Conservation (phyloP, 2,329 filamentous ascomycete species). For the Onygenales sp. region DNA sequence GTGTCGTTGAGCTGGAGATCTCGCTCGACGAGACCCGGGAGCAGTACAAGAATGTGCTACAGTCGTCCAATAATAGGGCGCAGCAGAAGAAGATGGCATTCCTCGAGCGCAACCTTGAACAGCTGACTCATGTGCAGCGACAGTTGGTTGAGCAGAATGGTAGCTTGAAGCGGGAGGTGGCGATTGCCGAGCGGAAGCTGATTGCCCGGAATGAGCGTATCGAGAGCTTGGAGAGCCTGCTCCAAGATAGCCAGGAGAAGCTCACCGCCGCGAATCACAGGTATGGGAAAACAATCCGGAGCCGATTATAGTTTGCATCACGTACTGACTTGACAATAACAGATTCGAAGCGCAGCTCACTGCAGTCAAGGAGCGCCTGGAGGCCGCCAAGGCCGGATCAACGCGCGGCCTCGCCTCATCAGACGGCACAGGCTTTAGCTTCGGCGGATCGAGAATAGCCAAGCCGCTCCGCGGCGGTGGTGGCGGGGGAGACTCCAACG, state of each 20-base stretch:
- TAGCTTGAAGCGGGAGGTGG: constrained; percentile 95
- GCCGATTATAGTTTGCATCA: background rate
- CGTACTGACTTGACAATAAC: constrained; percentile 12
- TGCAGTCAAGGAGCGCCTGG: constrained; percentile 93
- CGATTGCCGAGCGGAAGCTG: constrained; percentile 93
- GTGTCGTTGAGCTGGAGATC: constrained; percentile 96
- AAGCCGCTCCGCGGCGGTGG: constrained; percentile 51
- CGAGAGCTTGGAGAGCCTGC: constrained; percentile 78
- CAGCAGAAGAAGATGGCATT: constrained; percentile 99
- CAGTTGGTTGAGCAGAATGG: constrained; percentile 98
- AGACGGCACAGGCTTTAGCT: constrained; percentile 62
- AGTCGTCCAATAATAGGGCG: constrained; percentile 92
- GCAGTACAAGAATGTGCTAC: constrained; percentile 97
- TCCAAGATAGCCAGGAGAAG: constrained; percentile 98
- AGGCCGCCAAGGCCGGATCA: constrained; percentile 85
- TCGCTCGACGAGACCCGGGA: constrained; percentile 93
- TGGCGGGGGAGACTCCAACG: constrained; percentile 24
- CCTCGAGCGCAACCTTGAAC: constrained; percentile 93
- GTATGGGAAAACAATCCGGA: constrained; percentile 46
- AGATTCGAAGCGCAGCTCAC: constrained; percentile 97
- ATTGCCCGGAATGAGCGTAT: constrained; percentile 96
- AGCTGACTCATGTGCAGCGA: constrained; percentile 91
- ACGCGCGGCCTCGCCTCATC: constrained; percentile 69
- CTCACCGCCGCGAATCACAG: constrained; percentile 93
- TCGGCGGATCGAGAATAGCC: constrained; percentile 51